Base-by-base conservation (phyloP, 768 basidiomycete species). In the Mycena belliarum region DNA sequence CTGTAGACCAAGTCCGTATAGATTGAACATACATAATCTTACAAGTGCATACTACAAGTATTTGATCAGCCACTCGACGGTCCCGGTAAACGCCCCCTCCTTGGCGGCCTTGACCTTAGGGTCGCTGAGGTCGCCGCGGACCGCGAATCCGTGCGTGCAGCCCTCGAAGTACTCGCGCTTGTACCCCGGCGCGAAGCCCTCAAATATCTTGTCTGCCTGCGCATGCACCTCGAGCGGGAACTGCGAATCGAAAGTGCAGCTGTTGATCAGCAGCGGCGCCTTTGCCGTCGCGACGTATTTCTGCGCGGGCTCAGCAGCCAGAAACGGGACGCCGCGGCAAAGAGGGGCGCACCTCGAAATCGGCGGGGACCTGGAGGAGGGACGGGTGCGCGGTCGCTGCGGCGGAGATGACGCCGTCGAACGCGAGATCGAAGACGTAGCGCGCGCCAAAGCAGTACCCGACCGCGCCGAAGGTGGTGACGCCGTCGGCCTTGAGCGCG, bases 371-470 rank as follows among this genome's bases (percentile, higher is more conserved):
- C 35, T 72, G 28, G 45, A 75, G 67, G 40, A 71, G 66, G 12
- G 72, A 73, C 3, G 74, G 74, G 63, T 75, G 74, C 4, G 68
- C 55, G 48, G 65, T 57, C 15, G 68, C 65, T 10, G 55, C 63
- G 32, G 65, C 65, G 11, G 59, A 16, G 61, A 68, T 64, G 18
- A 55, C 26, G 37, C 67, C 62, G 41, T 69, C 66, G 47, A 70
- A 61, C 23, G 71, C 68, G 29, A 70, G 63, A 56, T 70, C 67
- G 59, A 68, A 64, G 49, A 66, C 66, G 52, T 69, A 70, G 23
- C 70, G 66, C 15, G 55, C 63, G 33, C 67, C 64, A 48, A 69
- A 62, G 61, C 73, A 75, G 64, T 68, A 73, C 1, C 71, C 71
- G 15, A 67, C 63, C 5, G 70, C 71, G 0, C 63, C 71, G 49